Percentiles rank a stretch among this genome's conserved stretches.
Conservation (phyloP, 2,329 filamentous ascomycete genomes). For the Curvularia verruculosa region DNA sequence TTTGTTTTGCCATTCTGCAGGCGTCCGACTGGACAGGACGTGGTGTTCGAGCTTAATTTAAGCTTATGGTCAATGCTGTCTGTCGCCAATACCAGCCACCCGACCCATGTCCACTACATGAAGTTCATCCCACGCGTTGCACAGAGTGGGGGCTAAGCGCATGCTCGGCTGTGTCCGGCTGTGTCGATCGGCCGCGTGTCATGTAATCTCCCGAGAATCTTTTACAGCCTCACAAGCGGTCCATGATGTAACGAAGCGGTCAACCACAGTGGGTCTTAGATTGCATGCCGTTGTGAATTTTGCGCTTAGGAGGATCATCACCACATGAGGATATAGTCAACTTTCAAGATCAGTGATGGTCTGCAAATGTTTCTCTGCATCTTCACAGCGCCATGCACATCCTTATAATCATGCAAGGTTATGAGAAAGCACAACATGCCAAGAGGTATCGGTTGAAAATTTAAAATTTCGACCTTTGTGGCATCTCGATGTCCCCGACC, state of each 20-base stretch:
- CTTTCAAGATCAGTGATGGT: background rate
- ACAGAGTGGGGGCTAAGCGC: background rate
- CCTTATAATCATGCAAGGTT: background rate
- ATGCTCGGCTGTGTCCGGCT: background rate
- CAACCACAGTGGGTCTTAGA: background rate
- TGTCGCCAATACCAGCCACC: slow-evolving; percentile 2
- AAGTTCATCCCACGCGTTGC: slow-evolving; percentile 5
- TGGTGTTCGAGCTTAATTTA: background rate
- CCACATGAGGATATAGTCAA: background rate
- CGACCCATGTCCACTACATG: background rate
- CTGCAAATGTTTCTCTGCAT: background rate
- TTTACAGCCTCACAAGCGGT: background rate
- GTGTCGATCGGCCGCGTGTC: slow-evolving; percentile 9
- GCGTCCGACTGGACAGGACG: slow-evolving; percentile 1
- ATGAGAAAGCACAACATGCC: background rate
- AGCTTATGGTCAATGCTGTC: slow-evolving; percentile 1
- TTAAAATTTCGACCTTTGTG: background rate
- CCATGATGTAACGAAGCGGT: background rate
- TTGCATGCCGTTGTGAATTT: background rate
- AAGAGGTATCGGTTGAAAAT: background rate
- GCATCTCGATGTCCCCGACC: background rate
- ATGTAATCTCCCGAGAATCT: slow-evolving; percentile 8
- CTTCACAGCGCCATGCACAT: background rate
- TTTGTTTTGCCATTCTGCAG: background rate
- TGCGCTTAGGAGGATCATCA: background rate